Evolutionary conservation across 352 stramenopile genomes (phyloP).

Genomic region (Globisporangium orthogonon): DNA sequence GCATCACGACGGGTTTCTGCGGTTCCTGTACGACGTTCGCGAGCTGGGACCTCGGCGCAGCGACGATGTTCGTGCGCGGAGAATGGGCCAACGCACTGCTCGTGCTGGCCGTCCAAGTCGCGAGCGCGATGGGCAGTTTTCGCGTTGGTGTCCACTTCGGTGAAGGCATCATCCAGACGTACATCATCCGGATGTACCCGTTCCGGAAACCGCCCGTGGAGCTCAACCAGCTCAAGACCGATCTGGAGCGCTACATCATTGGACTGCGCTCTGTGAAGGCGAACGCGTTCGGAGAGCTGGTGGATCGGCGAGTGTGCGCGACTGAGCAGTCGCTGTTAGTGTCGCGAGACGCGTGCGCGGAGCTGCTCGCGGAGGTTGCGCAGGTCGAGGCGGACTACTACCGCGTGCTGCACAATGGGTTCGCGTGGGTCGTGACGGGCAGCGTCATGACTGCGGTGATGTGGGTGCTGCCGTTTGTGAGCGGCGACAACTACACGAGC

Average conservation of each 20-base stretch:
- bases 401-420: constrained; percentile 23
- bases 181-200: constrained; percentile 31
- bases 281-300: constrained; percentile 35
- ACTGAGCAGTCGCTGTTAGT: constrained; percentile 37
- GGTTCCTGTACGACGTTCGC: constrained; percentile 63
- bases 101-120: constrained; percentile 39
- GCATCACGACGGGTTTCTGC: constrained; percentile 63
- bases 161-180: constrained; percentile 36
- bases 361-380: constrained; percentile 34
- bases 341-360: constrained; percentile 32
- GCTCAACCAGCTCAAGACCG: constrained; percentile 39
- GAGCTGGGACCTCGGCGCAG: constrained; percentile 44
- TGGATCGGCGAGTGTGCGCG: constrained; percentile 29
- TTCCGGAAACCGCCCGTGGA: constrained; percentile 43
- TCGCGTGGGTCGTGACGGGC: constrained; percentile 18
- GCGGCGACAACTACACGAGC: constrained; percentile 39
- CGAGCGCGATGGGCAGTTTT: constrained; percentile 34
- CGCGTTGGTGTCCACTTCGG: constrained; percentile 34
- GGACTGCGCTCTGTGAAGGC: constrained; percentile 37
- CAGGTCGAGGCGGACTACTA: constrained; percentile 47
- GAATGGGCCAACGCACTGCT: constrained; percentile 42
- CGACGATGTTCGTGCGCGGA: constrained; percentile 42
- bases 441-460: constrained; percentile 25
- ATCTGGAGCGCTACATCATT: constrained; percentile 42
- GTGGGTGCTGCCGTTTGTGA: constrained; percentile 39